Base-by-base conservation (phyloP, 2,329 filamentous ascomycete genomes). In the Venturia asperata region DNA sequence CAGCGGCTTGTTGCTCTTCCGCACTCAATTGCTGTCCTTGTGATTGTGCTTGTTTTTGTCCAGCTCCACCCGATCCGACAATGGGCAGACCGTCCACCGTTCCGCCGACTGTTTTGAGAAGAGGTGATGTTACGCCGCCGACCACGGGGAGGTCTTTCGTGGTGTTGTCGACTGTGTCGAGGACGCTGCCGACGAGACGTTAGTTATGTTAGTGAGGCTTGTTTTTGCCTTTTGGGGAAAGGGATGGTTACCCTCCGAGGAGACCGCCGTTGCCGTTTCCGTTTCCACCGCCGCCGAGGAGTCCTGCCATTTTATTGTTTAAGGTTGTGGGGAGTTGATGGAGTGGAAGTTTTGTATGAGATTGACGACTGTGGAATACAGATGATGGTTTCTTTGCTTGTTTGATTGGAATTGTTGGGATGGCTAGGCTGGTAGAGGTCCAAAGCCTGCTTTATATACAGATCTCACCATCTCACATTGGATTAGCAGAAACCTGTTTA, bases 71-170 rank as follows among this genome's bases (percentile, higher is more conserved):
- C 39, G 61, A 64, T 6, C 67, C 68, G 42, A 68, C 65, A 45
- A 69, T 67, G 6, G 68, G 68, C 6, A 69, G 56, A 62, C 65
- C 67, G 34, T 69, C 68, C 0, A 67, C 67, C 17, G 66, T 64
- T 21, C 61, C 67, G 21, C 68, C 68, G 39, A 69, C 67, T 19
- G 68, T 69, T 27, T 65, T 67, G 37, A 69, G 66, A 11, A 69
- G 43, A 34, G 68, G 68, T 11, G 66, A 65, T 1, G 68, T 69
- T 19, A 69, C 61, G 55, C 62, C 66, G 30, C 68, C 68, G 39
- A 67, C 68, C 3, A 69, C 41, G 15, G 68, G 68, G 27, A 69
- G 52, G 43, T 43, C 67, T 63, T 69, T 69, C 11, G 68, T 69
- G 2, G 67, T 68, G 37, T 68, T 62, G 43, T 65, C 64, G 19